Conservation (phyloP, 345 rosid genomes). For the Eucalyptus rudis region DNA sequence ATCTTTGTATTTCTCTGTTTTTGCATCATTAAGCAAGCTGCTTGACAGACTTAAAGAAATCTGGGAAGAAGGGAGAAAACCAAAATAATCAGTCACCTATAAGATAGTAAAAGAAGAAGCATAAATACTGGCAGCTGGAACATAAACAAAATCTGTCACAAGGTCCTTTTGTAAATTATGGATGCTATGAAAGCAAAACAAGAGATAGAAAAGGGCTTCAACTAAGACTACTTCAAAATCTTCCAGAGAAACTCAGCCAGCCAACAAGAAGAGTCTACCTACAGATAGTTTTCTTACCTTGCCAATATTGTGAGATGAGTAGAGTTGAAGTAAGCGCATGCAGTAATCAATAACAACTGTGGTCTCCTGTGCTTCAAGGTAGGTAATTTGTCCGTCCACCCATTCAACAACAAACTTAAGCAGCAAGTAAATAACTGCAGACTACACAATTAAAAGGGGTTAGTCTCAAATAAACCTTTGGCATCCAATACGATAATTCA, state of each 20-base stretch:
- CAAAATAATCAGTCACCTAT: not conserved
- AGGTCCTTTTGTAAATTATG: not conserved
- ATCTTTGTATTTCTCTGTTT: slow-evolving; percentile 82
- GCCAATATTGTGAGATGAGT: slow-evolving; percentile 94
- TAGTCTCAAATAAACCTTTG: not conserved
- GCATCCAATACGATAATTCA: not conserved
- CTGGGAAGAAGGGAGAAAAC: slow-evolving; percentile 16
- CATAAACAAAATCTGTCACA: not conserved
- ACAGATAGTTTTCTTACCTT: slow-evolving; percentile 40
- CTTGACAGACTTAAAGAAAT: slow-evolving; percentile 66
- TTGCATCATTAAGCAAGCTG: slow-evolving; percentile 70
- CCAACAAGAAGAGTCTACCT: not conserved
- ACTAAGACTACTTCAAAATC: not conserved
- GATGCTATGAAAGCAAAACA: not conserved
- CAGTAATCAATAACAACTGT: slow-evolving; percentile 68
- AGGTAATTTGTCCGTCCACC: slow-evolving; percentile 96
- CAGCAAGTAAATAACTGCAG: slow-evolving; percentile 86
- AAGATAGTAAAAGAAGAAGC: not conserved
- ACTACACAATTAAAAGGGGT: slow-evolving; percentile 20
- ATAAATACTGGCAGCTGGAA: not conserved
- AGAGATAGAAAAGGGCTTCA: not conserved
- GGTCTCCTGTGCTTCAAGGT: slow-evolving; percentile 86
- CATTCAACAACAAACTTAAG: slow-evolving; percentile 88
- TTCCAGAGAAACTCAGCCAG: not conserved
- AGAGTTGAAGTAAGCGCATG: slow-evolving; percentile 86